Evolutionary conservation across 306 rosid species (phyloP).

Genomic region (Acacia confusa): DNA sequence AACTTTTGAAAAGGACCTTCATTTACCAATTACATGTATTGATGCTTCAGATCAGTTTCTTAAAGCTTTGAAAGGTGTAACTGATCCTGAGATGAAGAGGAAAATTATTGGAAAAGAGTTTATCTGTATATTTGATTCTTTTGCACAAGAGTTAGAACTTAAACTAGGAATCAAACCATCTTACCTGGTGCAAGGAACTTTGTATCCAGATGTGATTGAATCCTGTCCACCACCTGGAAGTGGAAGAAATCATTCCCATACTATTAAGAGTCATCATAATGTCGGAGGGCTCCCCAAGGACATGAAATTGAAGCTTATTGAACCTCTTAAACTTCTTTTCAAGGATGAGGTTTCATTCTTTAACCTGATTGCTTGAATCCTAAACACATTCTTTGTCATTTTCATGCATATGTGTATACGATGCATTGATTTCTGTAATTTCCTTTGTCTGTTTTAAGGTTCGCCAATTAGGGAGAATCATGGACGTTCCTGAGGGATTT

Average conservation of each 20-base stretch:
- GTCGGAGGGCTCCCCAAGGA: conserved; percentile 99
- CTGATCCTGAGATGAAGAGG: conserved; percentile 88
- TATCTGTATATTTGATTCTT: conserved; percentile 76
- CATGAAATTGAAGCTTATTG: conserved; percentile 92
- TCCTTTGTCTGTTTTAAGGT: conserved; percentile 47
- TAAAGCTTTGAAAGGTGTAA: conserved; percentile 74
- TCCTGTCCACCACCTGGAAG: conserved; percentile 98
- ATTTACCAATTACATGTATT: conserved; percentile 81
- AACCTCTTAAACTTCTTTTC: conserved; percentile 88
- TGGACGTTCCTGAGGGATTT: conserved; percentile 77
- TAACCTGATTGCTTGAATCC: conserved; percentile 7
- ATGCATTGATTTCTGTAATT: background rate
- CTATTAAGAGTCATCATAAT: conserved; percentile 98
- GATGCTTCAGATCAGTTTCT: conserved; percentile 77
- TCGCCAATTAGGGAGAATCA: conserved; percentile 77
- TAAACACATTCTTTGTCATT: background rate
- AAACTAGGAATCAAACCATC: conserved; percentile 65
- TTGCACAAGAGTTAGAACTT: conserved; percentile 68
- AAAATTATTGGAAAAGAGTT: conserved; percentile 93
- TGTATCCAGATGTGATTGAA: conserved; percentile 94
- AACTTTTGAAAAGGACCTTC: conserved; percentile 86
- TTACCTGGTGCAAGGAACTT: conserved; percentile 88
- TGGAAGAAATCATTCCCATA: conserved; percentile 90
- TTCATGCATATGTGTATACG: background rate
- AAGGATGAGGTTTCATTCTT: conserved; percentile 83